phyloP scores from a whole-genome alignment of 305 asterid genomes.

The Fraxinus albicans region DNA sequence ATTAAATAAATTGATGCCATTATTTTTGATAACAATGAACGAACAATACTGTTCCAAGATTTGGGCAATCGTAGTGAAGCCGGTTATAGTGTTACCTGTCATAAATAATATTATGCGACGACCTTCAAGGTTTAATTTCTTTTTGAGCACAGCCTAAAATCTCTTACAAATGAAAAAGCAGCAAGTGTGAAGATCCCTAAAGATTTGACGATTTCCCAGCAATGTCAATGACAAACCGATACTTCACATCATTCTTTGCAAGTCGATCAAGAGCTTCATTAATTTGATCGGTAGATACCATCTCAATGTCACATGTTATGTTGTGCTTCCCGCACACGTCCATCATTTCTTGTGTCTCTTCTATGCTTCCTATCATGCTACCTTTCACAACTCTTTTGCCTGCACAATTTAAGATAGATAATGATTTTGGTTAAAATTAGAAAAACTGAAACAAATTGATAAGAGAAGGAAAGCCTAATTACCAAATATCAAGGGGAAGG shows the following conservation, averaged over 20 bases:
- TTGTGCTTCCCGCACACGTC: conserved; percentile 67
- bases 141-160: background rate
- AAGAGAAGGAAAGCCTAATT: background rate
- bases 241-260: conserved; percentile 74
- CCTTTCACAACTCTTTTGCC: conserved; percentile 87
- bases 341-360: conserved; percentile 90
- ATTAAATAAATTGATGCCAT: background rate
- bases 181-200: background rate
- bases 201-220: conserved; percentile 31
- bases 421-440: background rate
- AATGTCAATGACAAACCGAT: conserved; percentile 76
- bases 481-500: conserved; percentile 71
- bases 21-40: background rate
- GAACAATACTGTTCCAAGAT: background rate
- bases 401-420: conserved; percentile 18
- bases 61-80: background rate
- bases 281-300: conserved; percentile 47
- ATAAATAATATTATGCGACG: background rate
- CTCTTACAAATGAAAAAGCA: background rate
- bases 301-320: conserved; percentile 69
- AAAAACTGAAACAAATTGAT: background rate
- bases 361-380: conserved; percentile 72
- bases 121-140: background rate
- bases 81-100: background rate
- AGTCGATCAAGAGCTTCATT: conserved; percentile 67